These are phyloP conservation scores for Entophlyctis helioformis DNA, from an alignment of 192 early-diverging fungal genomes.

Conservation along the genomic window DNA sequence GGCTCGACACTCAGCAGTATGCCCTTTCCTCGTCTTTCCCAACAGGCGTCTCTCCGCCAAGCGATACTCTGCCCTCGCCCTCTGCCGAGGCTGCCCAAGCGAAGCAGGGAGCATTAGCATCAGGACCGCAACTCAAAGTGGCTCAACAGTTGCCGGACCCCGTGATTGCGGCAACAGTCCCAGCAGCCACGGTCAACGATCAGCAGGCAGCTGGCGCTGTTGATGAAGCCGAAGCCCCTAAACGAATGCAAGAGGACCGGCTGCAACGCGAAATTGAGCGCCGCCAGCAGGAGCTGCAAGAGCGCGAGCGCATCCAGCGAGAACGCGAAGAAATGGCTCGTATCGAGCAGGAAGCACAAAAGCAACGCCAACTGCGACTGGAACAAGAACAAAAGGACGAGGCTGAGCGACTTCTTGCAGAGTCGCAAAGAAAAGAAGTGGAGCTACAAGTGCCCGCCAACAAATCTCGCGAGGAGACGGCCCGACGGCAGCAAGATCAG, in stretches of 20 bases:
- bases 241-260: too few relatives aligned
- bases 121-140: too few relatives aligned
- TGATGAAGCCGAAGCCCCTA: conserved; percentile 1
- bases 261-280: conserved; percentile 4
- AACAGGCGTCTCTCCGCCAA: too few relatives aligned
- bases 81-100: too few relatives aligned
- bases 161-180: too few relatives aligned
- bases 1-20: too few relatives aligned
- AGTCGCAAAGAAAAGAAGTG: conserved; percentile 2
- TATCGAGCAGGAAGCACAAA: background rate
- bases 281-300: conserved; percentile 6
- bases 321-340: conserved; percentile 3
- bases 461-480: background rate
- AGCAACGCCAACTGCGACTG: too few relatives aligned
- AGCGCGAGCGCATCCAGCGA: conserved; percentile 8
- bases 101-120: too few relatives aligned
- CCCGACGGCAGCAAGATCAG: conserved; percentile 1
- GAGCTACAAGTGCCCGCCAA: background rate
- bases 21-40: too few relatives aligned
- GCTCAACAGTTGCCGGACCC: too few relatives aligned
- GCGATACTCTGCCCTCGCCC: too few relatives aligned
- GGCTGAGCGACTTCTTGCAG: background rate
- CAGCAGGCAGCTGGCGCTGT: background rate
- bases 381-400: conserved; percentile 6
- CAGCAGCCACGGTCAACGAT: background rate